Evolutionary conservation across 2,329 filamentous ascomycete species (phyloP), one percentile per base, ranked within the genome.

Genomic region (Xenosphaeropsis pyriputrescens): DNA sequence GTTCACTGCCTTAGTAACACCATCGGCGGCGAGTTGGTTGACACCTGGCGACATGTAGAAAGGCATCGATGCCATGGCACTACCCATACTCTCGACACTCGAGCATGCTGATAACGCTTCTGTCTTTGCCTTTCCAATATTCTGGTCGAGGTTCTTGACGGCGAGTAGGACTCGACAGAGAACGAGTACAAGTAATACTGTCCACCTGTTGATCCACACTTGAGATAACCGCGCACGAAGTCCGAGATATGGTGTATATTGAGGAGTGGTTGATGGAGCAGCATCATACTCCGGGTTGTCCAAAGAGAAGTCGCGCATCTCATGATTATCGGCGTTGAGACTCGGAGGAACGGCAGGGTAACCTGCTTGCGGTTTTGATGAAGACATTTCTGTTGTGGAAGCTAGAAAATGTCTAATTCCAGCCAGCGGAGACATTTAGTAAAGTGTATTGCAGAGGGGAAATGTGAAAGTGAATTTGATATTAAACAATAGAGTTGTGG

Each of bases 181-280:
- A 39, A 96, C 79, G 38, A 98, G 75, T 41, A 94, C 59, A 35
- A 96, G 68, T 35, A 98, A 70, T 42, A 96, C 68, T 30, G 91
- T 96, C 91, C 91, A 98, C 59, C 84, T 75, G 66, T 98, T 96
- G 64, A 98, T 78, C 86, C 89, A 95, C 58, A 93, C 72, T 66
- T 98, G 91, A 37, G 91, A 96, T 51, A 96, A 71, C 52, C 88
- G 79, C 50, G 89, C 79, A 53, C 78, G 76, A 54, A 95, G 75
- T 50, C 88, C 86, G 45, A 98, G 81, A 58, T 96, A 96, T 44
- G 91, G 89, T 45, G 86, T 95, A 53, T 82, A 70, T 54, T 74
- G 74, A 56, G 73, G 73, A 58, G 75, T 70, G 45, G 81, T 77
- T 56, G 67, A 68, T 56, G 70, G 54, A 35, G 43, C 45, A 15